phyloP scores from a whole-genome alignment of 306 rosid species.

The Cercis canadensis region DNA sequence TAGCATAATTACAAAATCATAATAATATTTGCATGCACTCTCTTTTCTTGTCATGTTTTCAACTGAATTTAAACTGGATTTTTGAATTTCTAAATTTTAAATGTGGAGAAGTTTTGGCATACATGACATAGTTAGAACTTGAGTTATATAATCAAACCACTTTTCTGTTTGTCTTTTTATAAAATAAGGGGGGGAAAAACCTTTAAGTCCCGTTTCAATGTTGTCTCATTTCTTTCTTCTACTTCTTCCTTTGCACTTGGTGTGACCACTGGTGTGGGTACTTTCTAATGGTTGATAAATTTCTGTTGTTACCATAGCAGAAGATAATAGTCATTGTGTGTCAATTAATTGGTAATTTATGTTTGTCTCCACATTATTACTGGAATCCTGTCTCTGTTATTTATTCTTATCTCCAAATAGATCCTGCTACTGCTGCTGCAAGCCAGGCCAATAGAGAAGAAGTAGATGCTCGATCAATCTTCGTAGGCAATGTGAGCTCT shows the following conservation, averaged over 20 bases:
- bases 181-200: too few species aligned
- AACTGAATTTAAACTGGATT: neutral
- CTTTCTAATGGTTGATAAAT: too few species aligned
- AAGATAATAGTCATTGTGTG: too few species aligned
- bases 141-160: neutral
- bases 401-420: constrained; percentile 46
- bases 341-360: too few species aligned
- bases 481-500: constrained; percentile 87
- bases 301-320: too few species aligned
- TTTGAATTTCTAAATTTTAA: neutral
- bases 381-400: constrained; percentile 15
- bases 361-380: neutral
- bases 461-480: constrained; percentile 77
- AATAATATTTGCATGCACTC: neutral
- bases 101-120: neutral
- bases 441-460: constrained; percentile 78
- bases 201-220: too few species aligned
- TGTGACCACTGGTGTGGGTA: too few species aligned
- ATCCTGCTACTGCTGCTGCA: constrained; percentile 66
- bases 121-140: neutral
- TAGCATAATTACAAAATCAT: neutral
- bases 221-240: neutral
- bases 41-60: neutral
- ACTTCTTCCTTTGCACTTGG: too few species aligned
- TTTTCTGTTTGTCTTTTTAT: neutral